A percentile compares a stretch with the other conserved stretches of the same genome.
Conservation (phyloP, 116 monocot genomes). For the Posidonia oceanica region DNA sequence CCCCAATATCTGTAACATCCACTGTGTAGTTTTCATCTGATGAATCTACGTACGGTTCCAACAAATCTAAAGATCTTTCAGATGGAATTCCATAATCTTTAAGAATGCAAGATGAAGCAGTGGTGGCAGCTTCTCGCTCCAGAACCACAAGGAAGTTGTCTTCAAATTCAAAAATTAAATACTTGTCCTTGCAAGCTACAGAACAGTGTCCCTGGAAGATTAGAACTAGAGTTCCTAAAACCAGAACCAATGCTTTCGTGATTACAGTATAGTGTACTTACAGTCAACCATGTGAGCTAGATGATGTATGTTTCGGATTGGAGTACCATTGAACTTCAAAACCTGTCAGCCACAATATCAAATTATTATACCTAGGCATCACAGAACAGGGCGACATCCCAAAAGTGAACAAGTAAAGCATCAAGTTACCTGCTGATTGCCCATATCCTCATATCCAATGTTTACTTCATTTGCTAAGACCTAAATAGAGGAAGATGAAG, state of each 20-base stretch:
- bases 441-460: conserved; percentile 97
- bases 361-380: not conserved
- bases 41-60: conserved; percentile 49
- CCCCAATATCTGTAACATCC: conserved; percentile 38
- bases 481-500: conserved; percentile 18
- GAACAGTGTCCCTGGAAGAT: not conserved
- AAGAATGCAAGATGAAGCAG: conserved; percentile 59
- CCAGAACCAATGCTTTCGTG: not conserved
- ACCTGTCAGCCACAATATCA: conserved; percentile 25
- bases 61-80: conserved; percentile 65
- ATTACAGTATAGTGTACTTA: conserved; percentile 22
- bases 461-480: conserved; percentile 94
- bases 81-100: conserved; percentile 81
- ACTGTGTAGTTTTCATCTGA: conserved; percentile 22
- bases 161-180: conserved; percentile 87
- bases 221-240: conserved; percentile 1
- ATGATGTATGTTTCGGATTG: conserved; percentile 81
- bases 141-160: conserved; percentile 91
- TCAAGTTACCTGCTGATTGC: conserved; percentile 72
- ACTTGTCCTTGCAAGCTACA: conserved; percentile 87
- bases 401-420: not conserved
- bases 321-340: conserved; percentile 67
- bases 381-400: not conserved
- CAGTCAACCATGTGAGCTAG: conserved; percentile 90
- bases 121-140: conserved; percentile 56